Percentiles rank a stretch among this genome's conserved stretches.
Conservation (phyloP, 140 eudicot genomes). For the Oenanthe javanica region DNA sequence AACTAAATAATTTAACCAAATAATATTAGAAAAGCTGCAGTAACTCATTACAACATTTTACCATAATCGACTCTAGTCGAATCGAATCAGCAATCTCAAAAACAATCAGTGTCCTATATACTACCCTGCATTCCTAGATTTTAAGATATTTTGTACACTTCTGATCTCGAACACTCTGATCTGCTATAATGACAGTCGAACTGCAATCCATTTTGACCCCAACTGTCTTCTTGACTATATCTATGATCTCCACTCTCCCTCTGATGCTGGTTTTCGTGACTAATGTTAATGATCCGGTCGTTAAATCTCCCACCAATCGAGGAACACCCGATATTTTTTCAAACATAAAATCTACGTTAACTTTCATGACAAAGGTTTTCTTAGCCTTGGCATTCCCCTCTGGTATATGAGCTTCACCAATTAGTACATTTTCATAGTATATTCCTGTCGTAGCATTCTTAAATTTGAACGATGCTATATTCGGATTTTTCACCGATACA, state of each 20-base stretch:
- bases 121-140: neutral
- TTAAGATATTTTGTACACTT: constrained; percentile 31
- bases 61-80: neutral
- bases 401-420: constrained; percentile 41
- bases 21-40: neutral
- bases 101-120: neutral
- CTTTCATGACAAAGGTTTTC: constrained; percentile 33
- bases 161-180: constrained; percentile 26
- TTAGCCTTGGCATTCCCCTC: constrained; percentile 42
- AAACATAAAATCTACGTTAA: constrained; percentile 26
- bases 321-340: constrained; percentile 16
- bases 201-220: constrained; percentile 52
- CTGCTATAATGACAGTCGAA: constrained; percentile 24
- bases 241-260: constrained; percentile 45
- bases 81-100: neutral
- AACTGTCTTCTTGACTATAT: constrained; percentile 29
- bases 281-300: constrained; percentile 22
- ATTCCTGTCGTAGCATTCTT: constrained; percentile 30
- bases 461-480: constrained; percentile 49
- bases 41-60: neutral
- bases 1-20: neutral
- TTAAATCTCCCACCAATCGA: constrained; percentile 27
- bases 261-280: constrained; percentile 26
- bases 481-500: constrained; percentile 55
- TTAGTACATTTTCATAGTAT: constrained; percentile 29